Percentiles rank a stretch among this genome's conserved stretches.
Evolutionary conservation across 345 rosid genomes (phyloP).

Genomic region (Arabis hirsuta): DNA sequence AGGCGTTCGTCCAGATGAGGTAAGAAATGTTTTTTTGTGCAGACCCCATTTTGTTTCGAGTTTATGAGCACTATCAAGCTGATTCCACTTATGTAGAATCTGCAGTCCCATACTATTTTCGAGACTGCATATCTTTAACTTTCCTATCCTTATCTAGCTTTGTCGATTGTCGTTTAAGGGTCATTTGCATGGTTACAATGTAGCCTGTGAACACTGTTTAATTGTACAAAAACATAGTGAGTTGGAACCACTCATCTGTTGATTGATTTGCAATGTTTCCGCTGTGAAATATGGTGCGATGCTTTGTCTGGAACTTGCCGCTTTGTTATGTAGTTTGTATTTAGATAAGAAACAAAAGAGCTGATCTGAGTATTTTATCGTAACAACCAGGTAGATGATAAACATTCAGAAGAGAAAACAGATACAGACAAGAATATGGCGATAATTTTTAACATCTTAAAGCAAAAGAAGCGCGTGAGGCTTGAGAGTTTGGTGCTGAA

Average conservation of each 20-base stretch:
- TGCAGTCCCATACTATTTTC: not conserved
- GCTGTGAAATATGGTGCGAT: constrained; percentile 2
- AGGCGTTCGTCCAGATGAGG: constrained; percentile 77
- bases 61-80: constrained; percentile 13
- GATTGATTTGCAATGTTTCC: constrained; percentile 15
- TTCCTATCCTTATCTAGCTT: not conserved
- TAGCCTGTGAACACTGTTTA: not conserved
- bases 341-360: not conserved
- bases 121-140: constrained; percentile 7
- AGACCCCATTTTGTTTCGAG: not conserved
- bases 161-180: not conserved
- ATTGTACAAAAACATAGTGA: constrained; percentile 3
- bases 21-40: constrained; percentile 39
- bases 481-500: constrained; percentile 79
- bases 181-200: constrained; percentile 6
- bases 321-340: constrained; percentile 18
- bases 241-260: not conserved
- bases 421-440: constrained; percentile 88
- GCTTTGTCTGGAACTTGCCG: constrained; percentile 6
- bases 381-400: constrained; percentile 57
- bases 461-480: constrained; percentile 56
- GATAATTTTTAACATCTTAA: constrained; percentile 70
- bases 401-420: constrained; percentile 64
- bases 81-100: not conserved
- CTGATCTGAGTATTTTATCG: constrained; percentile 20